A percentile compares a stretch with the other conserved stretches of the same genome.
These are phyloP conservation scores for Suillus bovinus DNA, from an alignment of 768 basidiomycete species.

Conservation along the genomic window DNA sequence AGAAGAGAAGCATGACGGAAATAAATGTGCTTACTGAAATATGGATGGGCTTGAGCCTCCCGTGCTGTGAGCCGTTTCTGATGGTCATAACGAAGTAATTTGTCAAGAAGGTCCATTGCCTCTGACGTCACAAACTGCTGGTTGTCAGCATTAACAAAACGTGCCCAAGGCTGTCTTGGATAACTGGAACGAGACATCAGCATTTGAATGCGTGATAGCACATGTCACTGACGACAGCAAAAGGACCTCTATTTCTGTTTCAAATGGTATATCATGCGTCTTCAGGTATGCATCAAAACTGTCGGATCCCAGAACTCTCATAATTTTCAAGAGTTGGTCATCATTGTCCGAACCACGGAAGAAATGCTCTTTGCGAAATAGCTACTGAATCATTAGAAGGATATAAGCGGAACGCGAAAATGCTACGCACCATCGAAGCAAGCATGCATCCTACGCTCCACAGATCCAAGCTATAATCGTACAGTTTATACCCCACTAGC, in stretches of 20 bases:
- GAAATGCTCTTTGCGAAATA: conserved; percentile 74
- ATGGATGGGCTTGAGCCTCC: conserved; percentile 67
- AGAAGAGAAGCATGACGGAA: conserved; percentile 23
- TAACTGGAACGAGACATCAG: conserved; percentile 39
- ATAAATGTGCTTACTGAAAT: conserved; percentile 50
- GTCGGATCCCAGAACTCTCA: conserved; percentile 69
- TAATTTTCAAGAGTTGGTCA: conserved; percentile 70
- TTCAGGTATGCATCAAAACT: conserved; percentile 60
- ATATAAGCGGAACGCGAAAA: background rate
- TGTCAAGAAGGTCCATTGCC: conserved; percentile 66
- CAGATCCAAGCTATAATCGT: conserved; percentile 72
- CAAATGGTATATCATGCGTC: conserved; percentile 65
- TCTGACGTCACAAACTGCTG: conserved; percentile 59
- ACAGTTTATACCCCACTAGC: conserved; percentile 68
- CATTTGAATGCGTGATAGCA: background rate
- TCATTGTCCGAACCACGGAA: conserved; percentile 76
- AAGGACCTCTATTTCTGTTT: conserved; percentile 58
- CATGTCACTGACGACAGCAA: conserved; percentile 43
- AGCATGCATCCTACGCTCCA: conserved; percentile 79
- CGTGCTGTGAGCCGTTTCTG: conserved; percentile 65
- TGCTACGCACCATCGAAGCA: conserved; percentile 62
- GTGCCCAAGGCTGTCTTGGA: conserved; percentile 63
- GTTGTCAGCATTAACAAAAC: conserved; percentile 60
- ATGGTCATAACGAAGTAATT: conserved; percentile 68
- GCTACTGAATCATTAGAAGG: conserved; percentile 36